Conservation (phyloP, 179 eudicot genomes). For the Beta corolliflora region DNA sequence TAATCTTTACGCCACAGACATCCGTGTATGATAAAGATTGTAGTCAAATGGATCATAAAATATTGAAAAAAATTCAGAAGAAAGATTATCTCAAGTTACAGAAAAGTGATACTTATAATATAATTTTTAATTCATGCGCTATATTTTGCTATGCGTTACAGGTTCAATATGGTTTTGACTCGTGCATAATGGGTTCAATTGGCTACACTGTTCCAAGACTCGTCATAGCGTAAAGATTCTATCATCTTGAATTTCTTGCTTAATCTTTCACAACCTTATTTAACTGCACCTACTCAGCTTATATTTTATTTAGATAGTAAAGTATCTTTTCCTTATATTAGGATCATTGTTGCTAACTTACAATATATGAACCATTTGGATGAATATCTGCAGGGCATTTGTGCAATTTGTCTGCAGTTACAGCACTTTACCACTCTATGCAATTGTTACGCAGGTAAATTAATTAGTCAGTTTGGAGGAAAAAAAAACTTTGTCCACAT, state of each 20-base stretch:
- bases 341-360: background rate
- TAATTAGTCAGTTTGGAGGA: background rate
- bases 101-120: background rate
- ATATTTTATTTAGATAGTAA: too few relatives aligned
- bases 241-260: background rate
- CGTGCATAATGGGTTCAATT: constrained; percentile 38
- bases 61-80: too few relatives aligned
- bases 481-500: too few relatives aligned
- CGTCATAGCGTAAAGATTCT: constrained; percentile 26
- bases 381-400: constrained; percentile 33
- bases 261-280: background rate
- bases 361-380: background rate
- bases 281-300: background rate
- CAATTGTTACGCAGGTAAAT: constrained; percentile 41
- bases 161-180: constrained; percentile 39
- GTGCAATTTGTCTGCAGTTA: constrained; percentile 41
- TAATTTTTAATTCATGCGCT: too few relatives aligned
- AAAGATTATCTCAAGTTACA: background rate
- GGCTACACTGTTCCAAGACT: constrained; percentile 34
- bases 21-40: too few relatives aligned
- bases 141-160: background rate
- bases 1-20: too few relatives aligned
- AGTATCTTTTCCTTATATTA: too few relatives aligned
- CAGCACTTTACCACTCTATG: constrained; percentile 43
- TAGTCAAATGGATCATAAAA: too few relatives aligned